Evolutionary conservation across 2,329 filamentous ascomycete species (phyloP).

Genomic region (Lasiodiplodia hormozganensis): DNA sequence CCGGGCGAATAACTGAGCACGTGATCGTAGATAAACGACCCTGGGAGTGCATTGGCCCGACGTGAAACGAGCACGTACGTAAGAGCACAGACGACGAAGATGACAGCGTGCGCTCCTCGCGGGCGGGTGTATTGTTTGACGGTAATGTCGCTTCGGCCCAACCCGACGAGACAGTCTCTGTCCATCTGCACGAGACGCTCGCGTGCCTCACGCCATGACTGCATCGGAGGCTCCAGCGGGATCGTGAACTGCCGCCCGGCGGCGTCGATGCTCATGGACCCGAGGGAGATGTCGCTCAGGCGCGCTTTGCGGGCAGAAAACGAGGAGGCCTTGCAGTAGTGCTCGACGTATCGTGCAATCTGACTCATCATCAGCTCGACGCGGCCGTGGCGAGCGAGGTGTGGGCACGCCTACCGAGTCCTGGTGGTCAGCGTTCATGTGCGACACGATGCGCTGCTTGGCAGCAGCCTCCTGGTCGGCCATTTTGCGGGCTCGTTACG

Average conservation of each 20-base stretch:
- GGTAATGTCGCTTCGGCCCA: conserved; percentile 66
- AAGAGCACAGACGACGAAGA: conserved; percentile 57
- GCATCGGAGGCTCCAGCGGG: conserved; percentile 73
- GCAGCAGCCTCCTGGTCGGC: conserved; percentile 53
- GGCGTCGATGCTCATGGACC: conserved; percentile 66
- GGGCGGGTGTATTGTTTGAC: conserved; percentile 62
- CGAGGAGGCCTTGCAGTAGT: conserved; percentile 68
- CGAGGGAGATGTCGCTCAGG: conserved; percentile 70
- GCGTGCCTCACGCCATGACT: conserved; percentile 71
- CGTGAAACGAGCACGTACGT: conserved; percentile 41
- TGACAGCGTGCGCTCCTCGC: conserved; percentile 58
- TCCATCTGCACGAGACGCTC: conserved; percentile 77
- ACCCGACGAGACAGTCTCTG: conserved; percentile 61
- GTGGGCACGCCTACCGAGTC: conserved; percentile 59
- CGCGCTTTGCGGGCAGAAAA: conserved; percentile 63
- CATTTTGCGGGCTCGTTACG: conserved; percentile 33
- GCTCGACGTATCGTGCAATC: conserved; percentile 77
- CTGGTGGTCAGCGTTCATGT: conserved; percentile 88
- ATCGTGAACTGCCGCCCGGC: conserved; percentile 60
- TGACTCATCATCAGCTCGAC: conserved; percentile 29
- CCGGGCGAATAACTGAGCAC: conserved; percentile 60
- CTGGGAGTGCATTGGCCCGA: conserved; percentile 42
- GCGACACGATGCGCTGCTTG: conserved; percentile 71
- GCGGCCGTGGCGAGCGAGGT: conserved; percentile 1
- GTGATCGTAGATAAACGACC: conserved; percentile 44